phyloP scores from a whole-genome alignment of 495 filamentous ascomycete species.

The Penicillium odoratum region DNA sequence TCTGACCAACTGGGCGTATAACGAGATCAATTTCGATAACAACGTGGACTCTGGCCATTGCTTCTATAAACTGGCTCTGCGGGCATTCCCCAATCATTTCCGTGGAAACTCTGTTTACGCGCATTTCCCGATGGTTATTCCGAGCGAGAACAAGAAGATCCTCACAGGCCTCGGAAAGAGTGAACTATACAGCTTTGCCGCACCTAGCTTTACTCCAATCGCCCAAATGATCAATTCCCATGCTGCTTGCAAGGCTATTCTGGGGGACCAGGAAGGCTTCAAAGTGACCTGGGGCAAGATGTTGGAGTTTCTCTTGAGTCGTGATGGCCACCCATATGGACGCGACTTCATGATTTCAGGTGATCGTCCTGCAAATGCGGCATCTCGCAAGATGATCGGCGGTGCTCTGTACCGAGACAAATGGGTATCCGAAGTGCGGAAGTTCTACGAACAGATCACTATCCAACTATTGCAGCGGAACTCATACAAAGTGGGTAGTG shows the following conservation, averaged over 20 bases:
- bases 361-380: slow-evolving; percentile 46
- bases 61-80: slow-evolving; percentile 61
- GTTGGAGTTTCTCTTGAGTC: slow-evolving; percentile 50
- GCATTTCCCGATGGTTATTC: slow-evolving; percentile 61
- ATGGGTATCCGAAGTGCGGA: slow-evolving; percentile 52
- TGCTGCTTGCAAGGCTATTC: slow-evolving; percentile 46
- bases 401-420: slow-evolving; percentile 48
- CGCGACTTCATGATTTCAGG: slow-evolving; percentile 57
- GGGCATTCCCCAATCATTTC: slow-evolving; percentile 62
- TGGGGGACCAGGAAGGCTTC: slow-evolving; percentile 52
- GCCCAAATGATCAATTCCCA: slow-evolving; percentile 50
- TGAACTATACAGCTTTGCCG: slow-evolving; percentile 53
- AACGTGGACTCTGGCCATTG: slow-evolving; percentile 57
- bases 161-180: slow-evolving; percentile 43
- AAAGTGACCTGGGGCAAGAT: slow-evolving; percentile 57
- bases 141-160: slow-evolving; percentile 53
- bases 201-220: slow-evolving; percentile 34
- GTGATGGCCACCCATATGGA: slow-evolving; percentile 40
- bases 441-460: slow-evolving; percentile 55
- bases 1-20: slow-evolving; percentile 80
- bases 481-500: slow-evolving; percentile 49
- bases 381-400: slow-evolving; percentile 49
- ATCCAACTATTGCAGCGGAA: slow-evolving; percentile 49
- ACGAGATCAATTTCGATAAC: slow-evolving; percentile 48
- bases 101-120: slow-evolving; percentile 56